These are phyloP conservation scores for Hanseniaspora taiwanica DNA, from an alignment of 805 yeast genomes.

Conservation along the genomic window DNA sequence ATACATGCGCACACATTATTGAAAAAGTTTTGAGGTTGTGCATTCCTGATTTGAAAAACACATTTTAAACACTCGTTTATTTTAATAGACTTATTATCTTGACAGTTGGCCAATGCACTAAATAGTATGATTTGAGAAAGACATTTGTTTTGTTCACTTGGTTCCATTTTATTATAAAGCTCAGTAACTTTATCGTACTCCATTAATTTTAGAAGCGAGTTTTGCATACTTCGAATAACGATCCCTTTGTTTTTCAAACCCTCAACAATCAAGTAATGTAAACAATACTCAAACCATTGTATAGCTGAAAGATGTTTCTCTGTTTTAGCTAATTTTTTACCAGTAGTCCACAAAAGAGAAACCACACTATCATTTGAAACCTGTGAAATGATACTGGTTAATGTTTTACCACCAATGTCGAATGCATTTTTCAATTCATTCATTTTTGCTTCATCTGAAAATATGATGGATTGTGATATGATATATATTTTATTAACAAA, in stretches of 20 bases:
- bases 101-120: constrained; percentile 11
- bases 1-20: neutral
- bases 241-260: constrained; percentile 23
- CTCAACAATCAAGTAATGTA: constrained; percentile 15
- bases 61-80: constrained; percentile 7
- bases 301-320: constrained; percentile 12
- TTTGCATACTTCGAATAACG: constrained; percentile 25
- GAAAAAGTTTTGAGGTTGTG: neutral
- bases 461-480: constrained; percentile 15
- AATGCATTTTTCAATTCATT: constrained; percentile 14
- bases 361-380: constrained; percentile 22
- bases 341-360: constrained; percentile 29
- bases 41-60: constrained; percentile 21
- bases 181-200: constrained; percentile 12
- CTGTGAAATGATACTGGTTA: constrained; percentile 17
- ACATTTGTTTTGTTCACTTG: constrained; percentile 13
- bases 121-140: constrained; percentile 24
- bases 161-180: constrained; percentile 15
- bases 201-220: constrained; percentile 16
- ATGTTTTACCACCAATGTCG: constrained; percentile 17
- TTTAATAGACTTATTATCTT: too few relatives aligned
- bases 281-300: constrained; percentile 17
- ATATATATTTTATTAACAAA: constrained; percentile 17
- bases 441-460: constrained; percentile 13
- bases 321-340: constrained; percentile 20